phyloP scores from a whole-genome alignment of 441 rosid genomes.

The Viola pubescens region DNA sequence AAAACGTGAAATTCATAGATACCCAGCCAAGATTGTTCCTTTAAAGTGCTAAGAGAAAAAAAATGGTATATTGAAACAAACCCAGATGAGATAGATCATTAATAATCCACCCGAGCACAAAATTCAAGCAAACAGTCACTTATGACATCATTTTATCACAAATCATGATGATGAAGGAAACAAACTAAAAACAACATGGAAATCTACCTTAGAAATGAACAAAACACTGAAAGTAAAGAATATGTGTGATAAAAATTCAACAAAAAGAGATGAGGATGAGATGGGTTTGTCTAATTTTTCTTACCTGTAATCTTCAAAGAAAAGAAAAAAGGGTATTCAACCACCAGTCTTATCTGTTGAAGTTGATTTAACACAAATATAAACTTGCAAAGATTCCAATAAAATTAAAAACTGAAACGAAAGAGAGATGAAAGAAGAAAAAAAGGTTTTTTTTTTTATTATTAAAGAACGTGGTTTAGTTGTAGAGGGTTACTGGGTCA shows the following conservation, averaged over 20 bases:
- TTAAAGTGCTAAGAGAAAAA: slow-evolving; percentile 1
- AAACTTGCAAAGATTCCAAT: slow-evolving; percentile 26
- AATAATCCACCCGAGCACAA: slow-evolving; percentile 4
- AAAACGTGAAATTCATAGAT: not conserved
- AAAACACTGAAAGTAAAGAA: slow-evolving; percentile 15
- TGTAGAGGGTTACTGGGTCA: slow-evolving; percentile 1
- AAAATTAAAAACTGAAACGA: slow-evolving; percentile 8
- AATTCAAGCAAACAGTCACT: slow-evolving; percentile 6
- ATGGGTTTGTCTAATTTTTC: slow-evolving; percentile 8
- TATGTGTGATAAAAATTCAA: slow-evolving; percentile 14
- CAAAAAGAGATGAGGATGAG: slow-evolving; percentile 6
- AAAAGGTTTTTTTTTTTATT: not conserved
- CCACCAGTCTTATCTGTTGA: slow-evolving; percentile 36
- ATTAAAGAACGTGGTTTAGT: slow-evolving; percentile 5
- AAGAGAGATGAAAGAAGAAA: not conserved
- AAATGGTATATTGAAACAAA: not conserved
- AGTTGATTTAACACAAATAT: slow-evolving; percentile 18
- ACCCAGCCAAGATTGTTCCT: slow-evolving; percentile 6
- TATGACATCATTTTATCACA: not conserved
- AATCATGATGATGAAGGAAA: slow-evolving; percentile 3
- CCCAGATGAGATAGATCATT: slow-evolving; percentile 3
- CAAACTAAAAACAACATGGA: slow-evolving; percentile 10
- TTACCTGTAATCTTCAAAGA: slow-evolving; percentile 20
- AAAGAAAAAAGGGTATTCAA: slow-evolving; percentile 19
- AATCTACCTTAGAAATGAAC: slow-evolving; percentile 18